phyloP scores from a whole-genome alignment of 192 early-diverging fungal species.

The Backusella tarrabulga region DNA sequence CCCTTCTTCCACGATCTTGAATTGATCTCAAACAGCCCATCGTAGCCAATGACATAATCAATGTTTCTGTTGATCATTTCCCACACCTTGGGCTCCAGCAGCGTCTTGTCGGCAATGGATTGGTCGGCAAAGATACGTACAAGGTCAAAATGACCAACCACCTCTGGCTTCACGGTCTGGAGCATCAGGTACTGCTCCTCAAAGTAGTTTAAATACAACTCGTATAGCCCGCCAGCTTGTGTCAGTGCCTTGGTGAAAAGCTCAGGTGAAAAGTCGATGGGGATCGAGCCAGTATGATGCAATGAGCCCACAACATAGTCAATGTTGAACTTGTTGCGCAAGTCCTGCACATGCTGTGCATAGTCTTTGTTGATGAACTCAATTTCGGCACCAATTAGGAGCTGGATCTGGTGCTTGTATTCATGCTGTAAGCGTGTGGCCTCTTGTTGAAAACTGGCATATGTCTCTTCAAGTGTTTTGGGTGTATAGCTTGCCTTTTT shows the following conservation, averaged over 20 bases:
- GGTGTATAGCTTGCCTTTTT: conserved; percentile 62
- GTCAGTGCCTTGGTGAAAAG: conserved; percentile 55
- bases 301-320: conserved; percentile 94
- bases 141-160: conserved; percentile 97
- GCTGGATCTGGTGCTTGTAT: conserved; percentile 63
- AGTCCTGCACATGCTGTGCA: conserved; percentile 44
- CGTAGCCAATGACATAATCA: conserved; percentile 73
- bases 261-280: conserved; percentile 79
- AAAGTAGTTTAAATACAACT: conserved; percentile 81
- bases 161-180: conserved; percentile 64
- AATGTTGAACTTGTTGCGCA: conserved; percentile 50
- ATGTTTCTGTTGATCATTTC: conserved; percentile 76
- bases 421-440: conserved; percentile 68
- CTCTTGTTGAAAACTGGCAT: conserved; percentile 66
- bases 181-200: conserved; percentile 85
- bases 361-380: conserved; percentile 70
- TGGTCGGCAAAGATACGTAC: conserved; percentile 76
- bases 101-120: conserved; percentile 11
- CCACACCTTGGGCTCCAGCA: conserved; percentile 35
- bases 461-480: conserved; percentile 58
- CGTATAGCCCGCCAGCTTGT: conserved; percentile 6
- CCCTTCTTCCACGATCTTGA: conserved; percentile 92
- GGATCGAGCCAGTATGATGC: conserved; percentile 80
- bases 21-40: conserved; percentile 93
- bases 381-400: conserved; percentile 89